Percentiles rank a stretch among this genome's conserved stretches.
These are phyloP conservation scores for Prunus padus DNA, from an alignment of 306 rosid species.

Conservation along the genomic window DNA sequence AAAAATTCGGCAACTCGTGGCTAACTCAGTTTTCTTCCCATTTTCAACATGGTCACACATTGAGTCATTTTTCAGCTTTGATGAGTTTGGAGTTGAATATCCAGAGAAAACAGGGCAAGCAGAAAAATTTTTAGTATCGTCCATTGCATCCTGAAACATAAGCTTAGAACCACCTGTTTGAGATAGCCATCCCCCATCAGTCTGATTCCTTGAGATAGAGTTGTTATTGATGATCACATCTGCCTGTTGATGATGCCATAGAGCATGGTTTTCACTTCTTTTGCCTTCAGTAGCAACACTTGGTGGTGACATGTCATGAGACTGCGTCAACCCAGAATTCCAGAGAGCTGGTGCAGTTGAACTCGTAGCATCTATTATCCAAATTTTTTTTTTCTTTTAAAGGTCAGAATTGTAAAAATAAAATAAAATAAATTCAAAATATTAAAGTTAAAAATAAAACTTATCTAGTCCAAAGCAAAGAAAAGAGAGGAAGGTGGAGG, in stretches of 20 bases:
- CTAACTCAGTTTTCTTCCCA: slow-evolving; percentile 58
- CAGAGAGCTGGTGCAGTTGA: slow-evolving; percentile 54
- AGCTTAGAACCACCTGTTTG: slow-evolving; percentile 46
- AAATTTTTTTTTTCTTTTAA: too few relatives aligned
- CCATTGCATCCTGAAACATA: slow-evolving; percentile 50
- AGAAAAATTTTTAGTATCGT: slow-evolving; percentile 56
- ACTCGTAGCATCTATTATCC: slow-evolving; percentile 41
- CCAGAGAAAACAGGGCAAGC: slow-evolving; percentile 46
- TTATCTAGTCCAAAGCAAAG: neutral
- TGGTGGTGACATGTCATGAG: slow-evolving; percentile 46
- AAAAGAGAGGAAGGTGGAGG: slow-evolving; percentile 6
- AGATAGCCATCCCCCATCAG: slow-evolving; percentile 63
- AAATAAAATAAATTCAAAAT: too few relatives aligned
- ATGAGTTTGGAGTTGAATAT: slow-evolving; percentile 38
- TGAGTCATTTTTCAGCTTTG: slow-evolving; percentile 42
- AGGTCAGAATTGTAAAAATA: neutral
- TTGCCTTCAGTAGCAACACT: slow-evolving; percentile 46
- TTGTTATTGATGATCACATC: slow-evolving; percentile 49
- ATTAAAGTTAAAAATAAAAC: too few relatives aligned
- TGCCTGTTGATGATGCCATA: slow-evolving; percentile 53
- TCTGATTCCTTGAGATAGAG: slow-evolving; percentile 42
- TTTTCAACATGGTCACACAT: slow-evolving; percentile 48
- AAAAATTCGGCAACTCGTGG: slow-evolving; percentile 62
- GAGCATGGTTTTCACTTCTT: slow-evolving; percentile 43
- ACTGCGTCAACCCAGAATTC: slow-evolving; percentile 47